phyloP scores from a whole-genome alignment of 192 early-diverging fungal species.

The Umbelopsis vinacea region DNA sequence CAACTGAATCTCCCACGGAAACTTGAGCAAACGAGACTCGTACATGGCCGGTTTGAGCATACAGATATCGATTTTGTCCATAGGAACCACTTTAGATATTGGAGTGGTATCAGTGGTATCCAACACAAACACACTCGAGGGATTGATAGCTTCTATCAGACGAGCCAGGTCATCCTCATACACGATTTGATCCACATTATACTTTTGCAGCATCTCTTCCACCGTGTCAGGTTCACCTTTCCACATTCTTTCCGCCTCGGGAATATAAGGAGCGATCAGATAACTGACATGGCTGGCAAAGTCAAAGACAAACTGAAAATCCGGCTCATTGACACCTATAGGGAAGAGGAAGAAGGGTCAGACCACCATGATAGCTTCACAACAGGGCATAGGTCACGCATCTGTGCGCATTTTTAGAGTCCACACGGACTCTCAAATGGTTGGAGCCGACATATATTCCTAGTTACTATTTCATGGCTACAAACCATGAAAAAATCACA shows the following conservation, averaged over 20 bases:
- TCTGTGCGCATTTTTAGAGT: neutral
- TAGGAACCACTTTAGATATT: neutral
- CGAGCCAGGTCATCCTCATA: slow-evolving; percentile 59
- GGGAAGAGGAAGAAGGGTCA: neutral
- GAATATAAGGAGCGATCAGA: slow-evolving; percentile 72
- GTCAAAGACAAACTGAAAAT: slow-evolving; percentile 75
- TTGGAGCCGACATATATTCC: too few species aligned
- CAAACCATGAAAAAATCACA: neutral
- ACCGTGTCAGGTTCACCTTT: slow-evolving; percentile 69
- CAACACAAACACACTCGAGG: slow-evolving; percentile 56
- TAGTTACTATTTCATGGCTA: too few species aligned
- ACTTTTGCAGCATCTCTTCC: slow-evolving; percentile 55
- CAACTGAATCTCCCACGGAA: slow-evolving; percentile 73
- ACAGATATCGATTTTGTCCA: slow-evolving; percentile 31
- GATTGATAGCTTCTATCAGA: slow-evolving; percentile 51
- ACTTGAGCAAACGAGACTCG: slow-evolving; percentile 87
- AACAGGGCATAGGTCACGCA: neutral
- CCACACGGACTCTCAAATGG: too few species aligned
- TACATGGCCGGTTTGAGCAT: slow-evolving; percentile 58
- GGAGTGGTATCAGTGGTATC: slow-evolving; percentile 47
- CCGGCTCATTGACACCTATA: slow-evolving; percentile 72
- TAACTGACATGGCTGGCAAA: slow-evolving; percentile 63
- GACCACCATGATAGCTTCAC: neutral
- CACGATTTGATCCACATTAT: slow-evolving; percentile 75
- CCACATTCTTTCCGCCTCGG: slow-evolving; percentile 80